These are phyloP conservation scores for Pleurotus cornucopiae DNA, from an alignment of 768 basidiomycete genomes.

Conservation along the genomic window DNA sequence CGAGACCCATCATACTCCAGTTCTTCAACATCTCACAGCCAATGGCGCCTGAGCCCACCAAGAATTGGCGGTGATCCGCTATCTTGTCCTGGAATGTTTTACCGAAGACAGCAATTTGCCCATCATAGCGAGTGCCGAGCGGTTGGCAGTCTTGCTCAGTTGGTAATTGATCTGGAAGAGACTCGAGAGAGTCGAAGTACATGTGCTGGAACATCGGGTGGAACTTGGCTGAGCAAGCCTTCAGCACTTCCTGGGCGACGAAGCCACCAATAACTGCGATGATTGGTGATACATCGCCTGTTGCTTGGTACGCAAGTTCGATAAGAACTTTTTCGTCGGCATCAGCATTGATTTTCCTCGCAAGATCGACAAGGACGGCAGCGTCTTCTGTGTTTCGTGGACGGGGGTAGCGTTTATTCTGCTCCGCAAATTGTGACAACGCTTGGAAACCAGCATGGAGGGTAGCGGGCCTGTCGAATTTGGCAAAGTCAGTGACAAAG, in stretches of 20 bases:
- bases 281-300: slow-evolving; percentile 85
- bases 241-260: slow-evolving; percentile 96
- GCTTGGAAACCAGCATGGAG: slow-evolving; percentile 96
- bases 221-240: slow-evolving; percentile 97
- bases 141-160: slow-evolving; percentile 84
- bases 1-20: slow-evolving; percentile 99
- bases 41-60: slow-evolving; percentile 98
- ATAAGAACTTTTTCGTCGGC: slow-evolving; percentile 77
- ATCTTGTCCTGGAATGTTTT: slow-evolving; percentile 91
- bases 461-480: slow-evolving; percentile 88
- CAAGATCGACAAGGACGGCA: slow-evolving; percentile 59
- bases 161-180: slow-evolving; percentile 72
- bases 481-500: slow-evolving; percentile 95
- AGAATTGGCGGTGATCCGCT: slow-evolving; percentile 85
- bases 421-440: slow-evolving; percentile 68
- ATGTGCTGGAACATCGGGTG: slow-evolving; percentile 92
- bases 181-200: slow-evolving; percentile 98
- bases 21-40: slow-evolving; percentile 99
- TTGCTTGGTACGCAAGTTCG: slow-evolving; percentile 88
- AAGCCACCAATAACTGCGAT: slow-evolving; percentile 95
- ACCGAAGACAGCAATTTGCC: slow-evolving; percentile 95
- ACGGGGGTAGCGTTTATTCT: slow-evolving; percentile 67
- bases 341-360: slow-evolving; percentile 74
- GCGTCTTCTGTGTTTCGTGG: slow-evolving; percentile 85
- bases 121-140: slow-evolving; percentile 81